A percentile compares a stretch with the other conserved stretches of the same genome.
phyloP scores from a whole-genome alignment of 768 basidiomycete genomes.

The Russula foetens region DNA sequence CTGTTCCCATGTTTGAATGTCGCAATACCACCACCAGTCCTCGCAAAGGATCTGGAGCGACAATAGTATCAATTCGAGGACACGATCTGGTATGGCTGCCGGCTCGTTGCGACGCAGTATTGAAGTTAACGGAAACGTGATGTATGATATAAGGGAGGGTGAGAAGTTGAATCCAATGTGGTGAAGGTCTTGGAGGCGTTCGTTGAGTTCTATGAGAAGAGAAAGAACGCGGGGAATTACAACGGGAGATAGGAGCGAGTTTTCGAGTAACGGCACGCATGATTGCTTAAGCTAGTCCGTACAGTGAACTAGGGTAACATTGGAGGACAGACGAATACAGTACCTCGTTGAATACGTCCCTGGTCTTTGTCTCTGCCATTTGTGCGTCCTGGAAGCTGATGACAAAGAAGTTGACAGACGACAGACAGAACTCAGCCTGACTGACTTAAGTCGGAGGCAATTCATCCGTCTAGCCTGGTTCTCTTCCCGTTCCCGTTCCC shows the following conservation, averaged over 20 bases:
- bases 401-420: too few species aligned
- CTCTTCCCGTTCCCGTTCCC: too few species aligned
- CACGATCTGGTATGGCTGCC: conserved; percentile 62
- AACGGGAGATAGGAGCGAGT: conserved; percentile 52
- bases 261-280: conserved; percentile 75
- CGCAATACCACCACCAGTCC: conserved; percentile 83
- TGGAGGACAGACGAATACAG: neutral
- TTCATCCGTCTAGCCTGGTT: too few species aligned
- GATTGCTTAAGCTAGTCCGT: conserved; percentile 46
- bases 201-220: conserved; percentile 48
- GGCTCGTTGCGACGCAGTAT: conserved; percentile 72
- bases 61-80: conserved; percentile 66
- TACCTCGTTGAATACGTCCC: conserved; percentile 17
- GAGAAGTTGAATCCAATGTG: conserved; percentile 35
- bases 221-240: conserved; percentile 40
- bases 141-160: conserved; percentile 65
- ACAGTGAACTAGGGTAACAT: neutral
- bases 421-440: too few species aligned
- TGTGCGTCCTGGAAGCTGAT: neutral
- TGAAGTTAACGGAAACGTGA: conserved; percentile 81
- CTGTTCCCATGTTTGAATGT: conserved; percentile 72
- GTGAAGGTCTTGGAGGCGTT: conserved; percentile 37
- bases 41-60: conserved; percentile 52
- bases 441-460: too few species aligned
- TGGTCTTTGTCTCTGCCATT: conserved; percentile 7